Evolutionary conservation across 768 basidiomycete genomes (phyloP), one percentile per base, ranked within the genome.

Genomic region (Asterophora parasitica): DNA sequence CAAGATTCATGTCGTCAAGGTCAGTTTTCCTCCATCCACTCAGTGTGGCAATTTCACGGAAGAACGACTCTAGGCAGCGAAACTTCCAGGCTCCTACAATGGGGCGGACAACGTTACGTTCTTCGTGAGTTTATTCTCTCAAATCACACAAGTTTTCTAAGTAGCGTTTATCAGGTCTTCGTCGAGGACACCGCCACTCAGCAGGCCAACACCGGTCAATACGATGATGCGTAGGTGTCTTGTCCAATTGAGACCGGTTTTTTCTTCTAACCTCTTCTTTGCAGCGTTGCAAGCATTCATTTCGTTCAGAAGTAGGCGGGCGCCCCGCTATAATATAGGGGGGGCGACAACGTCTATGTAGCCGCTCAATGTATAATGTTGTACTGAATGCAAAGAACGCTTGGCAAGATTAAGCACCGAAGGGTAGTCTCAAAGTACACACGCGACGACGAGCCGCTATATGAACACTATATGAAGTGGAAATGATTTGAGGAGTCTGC

Each of bases 121-220:
- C 27, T 46, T 51, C 20, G 50, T 51, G 13, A 32, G 45, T 8
- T 11, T 7, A 2, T 9, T 8, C 23, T 31, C 10, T 28, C 5
- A 4, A 23, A 23, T 16, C 13, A 15, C 17, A 23, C 40, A 39
- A 11, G 35, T 28, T 19, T 10, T 20, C 27, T 42, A 13, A 39
- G n/a, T n/a, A n/a, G n/a, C 38, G n/a, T 12, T n/a, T 38, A 12
- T 1, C 39, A 51, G 50, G 44, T 51, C 17, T 51, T 51, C n/a
- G 50, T 51, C 16, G 50, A 51, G 32, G 50, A 51, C 17, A 46
- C 49, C 15, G 11, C 34, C 4, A 50, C 11, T 19, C 49, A 50
- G 20, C 27, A 44, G 36, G 31, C 44, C n/a, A 32, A 23, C 5
- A 35, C 50, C 6, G 44, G 50, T 41, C 44, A 51, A 34, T 51